Conservation (phyloP, 768 basidiomycete genomes). For the Solioccasus polychromus region DNA sequence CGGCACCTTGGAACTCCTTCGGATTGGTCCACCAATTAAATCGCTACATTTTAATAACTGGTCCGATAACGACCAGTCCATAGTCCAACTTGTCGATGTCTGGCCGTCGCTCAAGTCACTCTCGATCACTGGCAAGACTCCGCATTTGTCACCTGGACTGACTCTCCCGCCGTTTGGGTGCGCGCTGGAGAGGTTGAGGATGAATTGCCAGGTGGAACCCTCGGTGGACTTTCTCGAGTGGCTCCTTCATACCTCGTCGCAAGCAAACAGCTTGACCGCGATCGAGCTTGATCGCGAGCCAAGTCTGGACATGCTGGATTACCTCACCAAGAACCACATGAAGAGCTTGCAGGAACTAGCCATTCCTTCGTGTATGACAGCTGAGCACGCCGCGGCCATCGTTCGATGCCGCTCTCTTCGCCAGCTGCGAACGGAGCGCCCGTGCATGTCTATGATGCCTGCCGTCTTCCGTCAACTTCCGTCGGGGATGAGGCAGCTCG, state of each 20-base stretch:
- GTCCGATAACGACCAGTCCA: constrained; percentile 57
- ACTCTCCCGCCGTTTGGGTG: constrained; percentile 41
- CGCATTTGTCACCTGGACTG: constrained; percentile 43
- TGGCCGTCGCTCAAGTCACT: constrained; percentile 60
- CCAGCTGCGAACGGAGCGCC: constrained; percentile 56
- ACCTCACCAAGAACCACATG: constrained; percentile 50
- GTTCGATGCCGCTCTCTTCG: constrained; percentile 49
- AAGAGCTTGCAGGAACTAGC: constrained; percentile 51
- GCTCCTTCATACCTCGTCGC: constrained; percentile 60
- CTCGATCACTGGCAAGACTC: constrained; percentile 55
- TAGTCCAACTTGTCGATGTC: constrained; percentile 60
- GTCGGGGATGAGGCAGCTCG: constrained; percentile 48
- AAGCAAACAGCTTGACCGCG: constrained; percentile 41
- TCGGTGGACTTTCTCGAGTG: constrained; percentile 63
- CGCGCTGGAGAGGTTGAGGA: constrained; percentile 49
- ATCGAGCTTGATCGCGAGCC: constrained; percentile 65
- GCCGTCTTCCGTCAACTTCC: constrained; percentile 49
- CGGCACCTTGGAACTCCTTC: constrained; percentile 48
- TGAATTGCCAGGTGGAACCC: constrained; percentile 66
- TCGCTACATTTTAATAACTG: constrained; percentile 65
- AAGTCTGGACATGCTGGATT: constrained; percentile 50
- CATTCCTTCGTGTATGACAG: constrained; percentile 51
- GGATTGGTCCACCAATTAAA: constrained; percentile 50
- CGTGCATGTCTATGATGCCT: constrained; percentile 38
- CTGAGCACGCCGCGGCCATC: constrained; percentile 45